A percentile compares a stretch with the other conserved stretches of the same genome.
Evolutionary conservation across 495 filamentous ascomycete species (phyloP).

Genomic region (Amphirosellinia nigrospora): DNA sequence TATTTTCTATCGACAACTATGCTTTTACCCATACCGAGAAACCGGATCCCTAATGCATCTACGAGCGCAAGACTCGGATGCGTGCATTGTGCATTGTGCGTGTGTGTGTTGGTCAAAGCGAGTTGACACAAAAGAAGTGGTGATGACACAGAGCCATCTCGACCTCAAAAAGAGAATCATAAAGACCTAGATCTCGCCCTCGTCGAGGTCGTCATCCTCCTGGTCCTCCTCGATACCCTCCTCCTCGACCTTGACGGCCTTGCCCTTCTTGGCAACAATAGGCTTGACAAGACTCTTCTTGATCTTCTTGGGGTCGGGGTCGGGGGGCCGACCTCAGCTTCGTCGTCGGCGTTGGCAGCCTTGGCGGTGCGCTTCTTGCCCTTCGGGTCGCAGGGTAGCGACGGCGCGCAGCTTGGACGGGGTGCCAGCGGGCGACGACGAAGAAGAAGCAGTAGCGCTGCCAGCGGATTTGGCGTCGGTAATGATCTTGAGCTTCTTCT

Average conservation of each 20-base stretch:
- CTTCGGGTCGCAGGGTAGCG: background rate
- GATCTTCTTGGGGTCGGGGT: constrained; percentile 25
- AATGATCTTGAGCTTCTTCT: constrained; percentile 26
- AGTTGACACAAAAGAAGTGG: too few species aligned
- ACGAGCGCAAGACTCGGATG: background rate
- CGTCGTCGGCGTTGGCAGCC: constrained; percentile 7
- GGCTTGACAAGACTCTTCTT: constrained; percentile 11
- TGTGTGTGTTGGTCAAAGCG: background rate
- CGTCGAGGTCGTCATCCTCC: too few species aligned
- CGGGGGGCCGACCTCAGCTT: background rate
- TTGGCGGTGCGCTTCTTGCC: background rate
- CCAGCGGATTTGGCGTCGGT: constrained; percentile 13
- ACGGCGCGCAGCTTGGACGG: constrained; percentile 29
- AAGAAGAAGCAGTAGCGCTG: background rate
- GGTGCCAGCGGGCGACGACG: background rate
- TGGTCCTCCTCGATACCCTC: too few species aligned
- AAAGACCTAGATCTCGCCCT: background rate
- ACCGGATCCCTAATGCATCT: background rate
- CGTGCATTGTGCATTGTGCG: background rate
- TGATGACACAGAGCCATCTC: background rate
- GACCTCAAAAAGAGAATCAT: background rate
- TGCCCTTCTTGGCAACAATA: constrained; percentile 25
- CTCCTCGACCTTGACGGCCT: constrained; percentile 1
- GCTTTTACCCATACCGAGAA: background rate
- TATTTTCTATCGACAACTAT: background rate